Conservation (phyloP, 2,329 filamentous ascomycete species). For the Aaosphaeria arxii region DNA sequence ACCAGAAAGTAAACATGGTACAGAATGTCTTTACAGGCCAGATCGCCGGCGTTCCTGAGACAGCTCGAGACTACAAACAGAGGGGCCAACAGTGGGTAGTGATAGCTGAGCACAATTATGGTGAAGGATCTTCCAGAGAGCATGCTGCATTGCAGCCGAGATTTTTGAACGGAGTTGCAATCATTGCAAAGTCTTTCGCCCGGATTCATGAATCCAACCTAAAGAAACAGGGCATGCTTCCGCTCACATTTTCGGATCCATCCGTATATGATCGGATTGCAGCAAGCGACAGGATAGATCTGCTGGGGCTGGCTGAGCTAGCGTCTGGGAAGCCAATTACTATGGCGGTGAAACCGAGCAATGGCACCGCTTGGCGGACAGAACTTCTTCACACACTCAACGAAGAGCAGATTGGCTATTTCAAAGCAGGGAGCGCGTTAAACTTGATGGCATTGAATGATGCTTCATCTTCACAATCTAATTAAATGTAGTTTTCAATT, state of each 20-base stretch:
- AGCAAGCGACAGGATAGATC: conserved; percentile 86
- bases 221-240: conserved; percentile 99
- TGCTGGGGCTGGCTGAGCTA: conserved; percentile 76
- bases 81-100: conserved; percentile 97
- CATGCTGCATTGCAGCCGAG: conserved; percentile 96
- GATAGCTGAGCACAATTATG: conserved; percentile 99
- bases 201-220: conserved; percentile 99
- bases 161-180: conserved; percentile 93
- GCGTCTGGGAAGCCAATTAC: conserved; percentile 91
- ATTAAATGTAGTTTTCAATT: neutral
- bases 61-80: conserved; percentile 97
- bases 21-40: conserved; percentile 84
- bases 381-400: conserved; percentile 96
- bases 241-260: conserved; percentile 89
- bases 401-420: conserved; percentile 96
- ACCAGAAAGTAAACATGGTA: conserved; percentile 96
- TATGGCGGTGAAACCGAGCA: conserved; percentile 42
- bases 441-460: conserved; percentile 50
- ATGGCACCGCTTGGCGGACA: conserved; percentile 62
- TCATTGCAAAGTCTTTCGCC: conserved; percentile 92
- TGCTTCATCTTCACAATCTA: neutral
- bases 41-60: conserved; percentile 84
- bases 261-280: conserved; percentile 98
- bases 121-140: conserved; percentile 95
- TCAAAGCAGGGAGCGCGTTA: conserved; percentile 93